Conservation (phyloP, 768 basidiomycete species). For the Plicaturopsis crispa region DNA sequence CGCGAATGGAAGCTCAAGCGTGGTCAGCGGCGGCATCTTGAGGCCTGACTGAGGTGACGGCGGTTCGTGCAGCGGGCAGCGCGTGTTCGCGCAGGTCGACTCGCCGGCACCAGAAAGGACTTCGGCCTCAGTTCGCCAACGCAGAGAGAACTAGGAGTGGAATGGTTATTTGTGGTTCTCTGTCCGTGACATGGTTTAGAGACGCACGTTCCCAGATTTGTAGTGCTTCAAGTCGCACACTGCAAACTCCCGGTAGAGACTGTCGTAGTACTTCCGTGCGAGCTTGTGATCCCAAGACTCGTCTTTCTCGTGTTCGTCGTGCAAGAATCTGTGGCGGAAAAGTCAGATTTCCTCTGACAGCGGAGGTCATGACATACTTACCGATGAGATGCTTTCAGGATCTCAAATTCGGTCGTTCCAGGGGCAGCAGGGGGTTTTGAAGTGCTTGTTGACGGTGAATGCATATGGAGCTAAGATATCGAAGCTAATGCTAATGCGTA, state of each 20-base stretch:
- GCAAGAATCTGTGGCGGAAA: conserved; percentile 69
- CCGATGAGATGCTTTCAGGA: not conserved
- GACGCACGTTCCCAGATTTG: conserved; percentile 78
- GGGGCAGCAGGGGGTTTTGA: no score
- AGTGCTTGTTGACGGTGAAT: no score
- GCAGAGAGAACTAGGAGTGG: conserved; percentile 63
- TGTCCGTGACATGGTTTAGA: no score
- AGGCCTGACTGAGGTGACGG: no score
- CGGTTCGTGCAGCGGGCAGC: conserved; percentile 62
- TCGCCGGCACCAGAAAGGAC: conserved; percentile 84
- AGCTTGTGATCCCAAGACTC: conserved; percentile 78
- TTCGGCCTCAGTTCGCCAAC: conserved; percentile 92
- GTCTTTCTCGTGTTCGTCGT: conserved; percentile 34
- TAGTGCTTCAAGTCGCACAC: conserved; percentile 94
- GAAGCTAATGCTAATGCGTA: no score
- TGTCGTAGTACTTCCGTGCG: conserved; percentile 83
- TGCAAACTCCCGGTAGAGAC: conserved; percentile 86
- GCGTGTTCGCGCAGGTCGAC: conserved; percentile 82
- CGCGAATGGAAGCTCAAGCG: conserved; percentile 85
- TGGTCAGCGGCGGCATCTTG: conserved; percentile 44
- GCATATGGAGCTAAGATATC: no score
- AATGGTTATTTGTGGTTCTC: not conserved
- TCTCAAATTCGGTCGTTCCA: not conserved
- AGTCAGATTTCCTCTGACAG: not conserved
- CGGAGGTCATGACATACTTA: not conserved